Conservation (phyloP, 495 filamentous ascomycete genomes). For the Neurospora sp. region DNA sequence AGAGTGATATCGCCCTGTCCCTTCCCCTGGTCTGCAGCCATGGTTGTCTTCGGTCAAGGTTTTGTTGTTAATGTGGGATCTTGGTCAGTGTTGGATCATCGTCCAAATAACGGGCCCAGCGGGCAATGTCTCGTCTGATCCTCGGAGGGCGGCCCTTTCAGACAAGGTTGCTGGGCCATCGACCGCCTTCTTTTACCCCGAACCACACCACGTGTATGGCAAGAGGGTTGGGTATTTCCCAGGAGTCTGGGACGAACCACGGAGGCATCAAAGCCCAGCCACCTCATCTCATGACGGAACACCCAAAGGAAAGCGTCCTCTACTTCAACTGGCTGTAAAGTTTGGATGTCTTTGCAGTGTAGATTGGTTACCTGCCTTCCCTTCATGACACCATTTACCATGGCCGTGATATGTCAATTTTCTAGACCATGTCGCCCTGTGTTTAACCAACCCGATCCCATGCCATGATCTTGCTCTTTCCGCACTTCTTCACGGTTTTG, state of each 20-base stretch:
- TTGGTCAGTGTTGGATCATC: neutral
- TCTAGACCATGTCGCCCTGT: neutral
- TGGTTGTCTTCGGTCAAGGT: neutral
- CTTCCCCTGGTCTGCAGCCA: neutral
- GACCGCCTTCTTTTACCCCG: neutral
- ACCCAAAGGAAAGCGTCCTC: neutral
- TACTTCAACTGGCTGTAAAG: neutral
- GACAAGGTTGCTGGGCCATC: neutral
- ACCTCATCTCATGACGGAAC: neutral
- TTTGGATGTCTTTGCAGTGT: neutral
- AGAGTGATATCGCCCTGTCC: constrained; percentile 15
- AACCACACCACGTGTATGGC: neutral
- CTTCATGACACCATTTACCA: neutral
- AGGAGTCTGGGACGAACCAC: neutral
- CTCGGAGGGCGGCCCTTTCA: neutral
- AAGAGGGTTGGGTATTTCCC: neutral
- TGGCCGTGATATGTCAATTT: neutral
- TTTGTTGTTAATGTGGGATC: neutral
- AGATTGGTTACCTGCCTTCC: neutral
- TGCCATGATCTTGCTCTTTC: neutral
- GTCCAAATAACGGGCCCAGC: neutral
- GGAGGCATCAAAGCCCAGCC: neutral
- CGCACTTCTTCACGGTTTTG: neutral
- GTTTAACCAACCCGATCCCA: neutral
- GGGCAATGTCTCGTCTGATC: neutral